Evolutionary conservation across 139 green algal species (phyloP).

Genomic region (Haematococcus sp.): DNA sequence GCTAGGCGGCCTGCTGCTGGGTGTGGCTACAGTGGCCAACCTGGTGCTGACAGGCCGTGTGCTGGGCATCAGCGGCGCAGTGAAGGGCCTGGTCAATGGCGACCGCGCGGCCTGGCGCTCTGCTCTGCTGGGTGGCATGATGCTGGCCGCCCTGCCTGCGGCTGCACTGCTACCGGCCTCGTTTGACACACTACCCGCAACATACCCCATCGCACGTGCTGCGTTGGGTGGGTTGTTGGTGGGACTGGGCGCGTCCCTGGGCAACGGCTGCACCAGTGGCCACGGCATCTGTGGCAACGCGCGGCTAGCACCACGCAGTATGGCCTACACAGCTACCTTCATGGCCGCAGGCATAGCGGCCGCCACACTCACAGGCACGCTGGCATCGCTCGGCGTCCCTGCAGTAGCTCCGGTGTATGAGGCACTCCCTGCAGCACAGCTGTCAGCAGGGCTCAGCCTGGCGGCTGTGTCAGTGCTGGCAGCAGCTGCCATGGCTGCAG

Average conservation of each 20-base stretch:
- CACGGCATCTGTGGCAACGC: constrained; percentile 74
- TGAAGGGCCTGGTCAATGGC: constrained; percentile 22
- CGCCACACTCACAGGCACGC: constrained; percentile 16
- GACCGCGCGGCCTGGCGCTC: constrained; percentile 28
- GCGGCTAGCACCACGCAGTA: constrained; percentile 47
- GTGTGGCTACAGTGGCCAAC: background rate
- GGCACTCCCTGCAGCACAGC: too few species aligned
- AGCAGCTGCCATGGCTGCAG: too few species aligned
- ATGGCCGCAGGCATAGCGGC: constrained; percentile 50
- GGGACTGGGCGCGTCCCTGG: constrained; percentile 58
- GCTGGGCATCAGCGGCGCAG: constrained; percentile 49
- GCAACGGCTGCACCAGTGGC: constrained; percentile 79
- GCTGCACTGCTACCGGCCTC: constrained; percentile 8
- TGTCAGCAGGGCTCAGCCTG: too few species aligned
- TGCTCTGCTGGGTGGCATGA: constrained; percentile 29
- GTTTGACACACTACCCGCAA: too few species aligned
- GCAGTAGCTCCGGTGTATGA: too few species aligned
- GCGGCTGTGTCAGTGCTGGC: too few species aligned
- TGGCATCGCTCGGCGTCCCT: background rate
- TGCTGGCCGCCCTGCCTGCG: constrained; percentile 7
- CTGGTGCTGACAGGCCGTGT: constrained; percentile 8
- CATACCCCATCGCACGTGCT: too few species aligned
- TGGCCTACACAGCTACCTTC: constrained; percentile 55
- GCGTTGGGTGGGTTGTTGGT: constrained; percentile 68
- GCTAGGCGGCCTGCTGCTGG: background rate